Percentiles rank a stretch among this genome's conserved stretches.
These are phyloP conservation scores for Brassica hybrid DNA, from an alignment of 441 rosid species.

Conservation along the genomic window DNA sequence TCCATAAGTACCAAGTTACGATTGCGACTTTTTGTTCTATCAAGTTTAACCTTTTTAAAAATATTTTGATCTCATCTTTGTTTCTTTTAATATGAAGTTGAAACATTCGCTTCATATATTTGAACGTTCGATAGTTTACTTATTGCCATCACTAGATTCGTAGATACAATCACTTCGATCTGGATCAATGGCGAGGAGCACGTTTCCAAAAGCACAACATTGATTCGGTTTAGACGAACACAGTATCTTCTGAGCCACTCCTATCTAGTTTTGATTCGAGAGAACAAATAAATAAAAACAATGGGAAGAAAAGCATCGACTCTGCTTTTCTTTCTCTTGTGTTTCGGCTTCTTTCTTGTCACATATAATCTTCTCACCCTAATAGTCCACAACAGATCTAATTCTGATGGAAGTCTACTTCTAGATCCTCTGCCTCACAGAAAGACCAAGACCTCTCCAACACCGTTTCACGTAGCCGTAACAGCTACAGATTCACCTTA, in stretches of 20 bases:
- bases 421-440: constrained; percentile 69
- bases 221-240: no score
- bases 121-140: no score
- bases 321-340: constrained; percentile 54
- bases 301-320: constrained; percentile 64
- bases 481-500: constrained; percentile 70
- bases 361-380: constrained; percentile 69
- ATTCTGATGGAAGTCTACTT: constrained; percentile 43
- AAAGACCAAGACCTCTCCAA: constrained; percentile 45
- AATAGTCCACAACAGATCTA: constrained; percentile 55
- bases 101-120: no score
- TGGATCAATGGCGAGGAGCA: no score
- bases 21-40: background rate
- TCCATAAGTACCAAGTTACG: constrained; percentile 1
- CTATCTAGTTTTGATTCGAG: no score
- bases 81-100: background rate
- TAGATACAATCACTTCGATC: no score
- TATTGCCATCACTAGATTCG: no score
- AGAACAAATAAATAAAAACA: background rate
- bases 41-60: background rate
- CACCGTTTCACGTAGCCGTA: constrained; percentile 64
- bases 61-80: background rate
- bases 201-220: no score
- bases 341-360: constrained; percentile 63
- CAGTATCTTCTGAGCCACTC: no score